phyloP scores from a whole-genome alignment of 2,329 filamentous ascomycete genomes.

The Colletotrichum truncatum region DNA sequence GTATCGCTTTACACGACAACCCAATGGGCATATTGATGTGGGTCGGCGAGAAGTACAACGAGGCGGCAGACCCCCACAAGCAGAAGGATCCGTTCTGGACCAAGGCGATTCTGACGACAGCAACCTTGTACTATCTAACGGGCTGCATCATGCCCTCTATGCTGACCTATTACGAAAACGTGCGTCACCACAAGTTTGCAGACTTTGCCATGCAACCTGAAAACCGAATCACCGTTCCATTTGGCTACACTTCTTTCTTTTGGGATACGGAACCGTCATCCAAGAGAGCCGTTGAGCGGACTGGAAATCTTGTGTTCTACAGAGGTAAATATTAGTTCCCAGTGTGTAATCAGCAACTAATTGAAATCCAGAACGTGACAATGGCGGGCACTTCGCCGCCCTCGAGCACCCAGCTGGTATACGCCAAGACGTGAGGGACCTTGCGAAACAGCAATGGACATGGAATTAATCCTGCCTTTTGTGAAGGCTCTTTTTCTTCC shows the following conservation, averaged over 20 bases:
- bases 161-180: constrained; percentile 30
- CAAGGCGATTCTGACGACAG: constrained; percentile 29
- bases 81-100: constrained; percentile 29
- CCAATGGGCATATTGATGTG: constrained; percentile 53
- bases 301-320: constrained; percentile 33
- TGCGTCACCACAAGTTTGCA: constrained; percentile 27
- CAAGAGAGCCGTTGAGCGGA: constrained; percentile 27
- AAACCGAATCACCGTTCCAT: constrained; percentile 30
- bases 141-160: constrained; percentile 34
- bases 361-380: constrained; percentile 30
- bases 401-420: constrained; percentile 28
- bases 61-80: constrained; percentile 23
- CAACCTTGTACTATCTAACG: constrained; percentile 37
- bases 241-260: constrained; percentile 30
- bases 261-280: constrained; percentile 27
- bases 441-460: too few relatives aligned
- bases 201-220: constrained; percentile 25
- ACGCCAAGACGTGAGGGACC: constrained; percentile 8
- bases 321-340: too few relatives aligned
- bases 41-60: constrained; percentile 49
- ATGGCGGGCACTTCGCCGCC: constrained; percentile 33
- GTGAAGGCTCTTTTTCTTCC: too few relatives aligned
- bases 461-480: too few relatives aligned
- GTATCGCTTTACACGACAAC: constrained; percentile 50
- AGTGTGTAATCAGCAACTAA: neutral